Base-by-base conservation (phyloP, 768 basidiomycete genomes). In the Suillus bovinus region DNA sequence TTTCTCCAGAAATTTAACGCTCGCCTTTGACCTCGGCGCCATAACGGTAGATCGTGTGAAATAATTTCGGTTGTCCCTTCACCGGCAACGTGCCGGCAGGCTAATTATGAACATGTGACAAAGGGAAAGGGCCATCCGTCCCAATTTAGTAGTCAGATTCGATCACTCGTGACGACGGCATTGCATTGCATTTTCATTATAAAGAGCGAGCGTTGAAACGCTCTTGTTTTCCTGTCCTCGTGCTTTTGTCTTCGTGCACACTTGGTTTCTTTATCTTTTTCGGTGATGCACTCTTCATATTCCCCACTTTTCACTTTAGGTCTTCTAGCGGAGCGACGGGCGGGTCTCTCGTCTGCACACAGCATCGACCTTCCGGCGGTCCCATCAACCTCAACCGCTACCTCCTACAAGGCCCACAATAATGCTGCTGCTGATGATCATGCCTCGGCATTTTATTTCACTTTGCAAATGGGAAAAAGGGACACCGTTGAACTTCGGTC, bases 301-400 rank as follows among this genome's bases (percentile, higher is more conserved):
- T 86, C 85, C 0, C 81, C 84, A 47, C 83, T 88, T 74, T 89
- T 89, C 82, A 88, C 83, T 5, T 83, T 81, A 5, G 87, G 86
- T 47, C 78, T 86, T 42, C 75, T 86, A 41, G 80, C 80, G 16
- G 78, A 79, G 39, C 67, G 62, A 27, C 42, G 57, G 58, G 52
- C 24, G 24, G 3, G 36, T 64, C 65, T 69, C 20, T 58, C 72
- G 7, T 68, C 76, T 16, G 56, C 71, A 29, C 22, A 53, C 20
- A 42, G 22, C 58, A 29, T 22, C 6, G 62, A 64, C 47, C 70
- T 72, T 22, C 65, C 68, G 57, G 56, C 22, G 7, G 16, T 70
- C 31, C 27, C 67, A 76, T 31, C 58, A 31, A 27, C 13, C 13
- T 34, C 60, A 10, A 22, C 41, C 5, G n/a, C 27, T 2, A 46